phyloP scores from a whole-genome alignment of 192 early-diverging fungal genomes.

The Geosiphon pyriformis region DNA sequence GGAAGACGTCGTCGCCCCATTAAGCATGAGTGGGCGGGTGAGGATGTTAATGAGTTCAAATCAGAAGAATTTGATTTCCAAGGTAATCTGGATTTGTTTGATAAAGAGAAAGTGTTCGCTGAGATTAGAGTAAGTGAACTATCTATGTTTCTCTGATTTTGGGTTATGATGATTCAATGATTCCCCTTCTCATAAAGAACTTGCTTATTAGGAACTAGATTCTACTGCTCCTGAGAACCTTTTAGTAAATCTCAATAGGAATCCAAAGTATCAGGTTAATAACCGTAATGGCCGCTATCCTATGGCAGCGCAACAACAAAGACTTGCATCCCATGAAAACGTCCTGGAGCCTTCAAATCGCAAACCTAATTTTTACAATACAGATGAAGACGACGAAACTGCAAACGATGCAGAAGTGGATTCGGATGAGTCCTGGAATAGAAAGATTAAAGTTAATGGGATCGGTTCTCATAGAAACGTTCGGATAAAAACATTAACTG shows the following conservation, averaged over 20 bases:
- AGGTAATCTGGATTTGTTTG: slow-evolving; percentile 56
- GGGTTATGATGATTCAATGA: background rate
- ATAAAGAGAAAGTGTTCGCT: slow-evolving; percentile 67
- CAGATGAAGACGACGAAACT: slow-evolving; percentile 23
- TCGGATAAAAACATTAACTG: slow-evolving; percentile 44
- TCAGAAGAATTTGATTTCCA: slow-evolving; percentile 66
- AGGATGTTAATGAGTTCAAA: slow-evolving; percentile 52
- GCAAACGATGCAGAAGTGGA: slow-evolving; percentile 30
- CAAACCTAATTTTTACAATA: slow-evolving; percentile 19
- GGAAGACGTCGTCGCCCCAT: slow-evolving; percentile 26
- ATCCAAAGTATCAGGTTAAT: slow-evolving; percentile 33
- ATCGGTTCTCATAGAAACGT: slow-evolving; percentile 19
- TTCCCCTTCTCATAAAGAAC: background rate
- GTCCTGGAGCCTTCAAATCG: slow-evolving; percentile 56
- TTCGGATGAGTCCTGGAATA: slow-evolving; percentile 22
- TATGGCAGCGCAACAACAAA: slow-evolving; percentile 22
- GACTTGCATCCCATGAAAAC: slow-evolving; percentile 57
- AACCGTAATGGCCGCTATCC: slow-evolving; percentile 17
- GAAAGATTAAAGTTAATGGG: slow-evolving; percentile 22
- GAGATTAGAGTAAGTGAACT: slow-evolving; percentile 46
- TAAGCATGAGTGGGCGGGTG: slow-evolving; percentile 52
- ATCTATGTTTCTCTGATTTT: background rate
- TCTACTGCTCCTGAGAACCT: slow-evolving; percentile 64
- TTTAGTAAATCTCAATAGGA: slow-evolving; percentile 66
- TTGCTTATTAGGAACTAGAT: slow-evolving; percentile 51